Conservation (phyloP, 305 asterid genomes). For the Fraxinus dipetala region DNA sequence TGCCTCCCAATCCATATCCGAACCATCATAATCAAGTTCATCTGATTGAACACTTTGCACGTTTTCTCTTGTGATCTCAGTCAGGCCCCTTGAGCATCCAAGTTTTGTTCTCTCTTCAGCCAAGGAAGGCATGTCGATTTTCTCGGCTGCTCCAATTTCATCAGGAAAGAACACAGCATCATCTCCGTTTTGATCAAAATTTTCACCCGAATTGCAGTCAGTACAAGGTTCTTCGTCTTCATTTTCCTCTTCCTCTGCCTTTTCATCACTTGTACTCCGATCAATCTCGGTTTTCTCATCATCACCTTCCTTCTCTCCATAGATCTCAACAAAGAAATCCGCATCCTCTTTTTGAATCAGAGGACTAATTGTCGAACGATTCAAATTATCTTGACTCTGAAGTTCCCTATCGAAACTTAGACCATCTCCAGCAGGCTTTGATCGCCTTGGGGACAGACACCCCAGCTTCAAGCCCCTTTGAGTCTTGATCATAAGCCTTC, state of each 20-base stretch:
- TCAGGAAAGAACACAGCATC: neutral
- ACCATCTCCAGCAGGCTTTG: constrained; percentile 18
- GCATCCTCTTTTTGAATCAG: constrained; percentile 24
- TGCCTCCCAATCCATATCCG: constrained; percentile 59
- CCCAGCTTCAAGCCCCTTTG: constrained; percentile 53
- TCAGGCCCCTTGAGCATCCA: constrained; percentile 14
- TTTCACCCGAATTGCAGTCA: constrained; percentile 7
- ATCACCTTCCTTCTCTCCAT: constrained; percentile 31
- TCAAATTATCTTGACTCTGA: constrained; percentile 4
- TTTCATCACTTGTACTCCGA: constrained; percentile 7
- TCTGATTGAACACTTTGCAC: constrained; percentile 16
- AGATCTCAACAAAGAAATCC: constrained; percentile 44
- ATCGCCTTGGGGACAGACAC: constrained; percentile 38
- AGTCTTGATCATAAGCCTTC: constrained; percentile 55
- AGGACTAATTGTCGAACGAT: constrained; percentile 8
- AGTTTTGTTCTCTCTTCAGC: constrained; percentile 9
- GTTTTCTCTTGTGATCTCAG: constrained; percentile 21
- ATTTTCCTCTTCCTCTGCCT: neutral
- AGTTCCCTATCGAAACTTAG: constrained; percentile 15
- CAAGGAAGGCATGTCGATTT: neutral
- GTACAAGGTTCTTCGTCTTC: neutral
- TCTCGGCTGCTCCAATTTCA: constrained; percentile 8
- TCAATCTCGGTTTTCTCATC: neutral
- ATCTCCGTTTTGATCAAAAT: constrained; percentile 14
- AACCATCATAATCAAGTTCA: constrained; percentile 31